Evolutionary conservation across 306 rosid species (phyloP).

Genomic region (Prunus davidiana): DNA sequence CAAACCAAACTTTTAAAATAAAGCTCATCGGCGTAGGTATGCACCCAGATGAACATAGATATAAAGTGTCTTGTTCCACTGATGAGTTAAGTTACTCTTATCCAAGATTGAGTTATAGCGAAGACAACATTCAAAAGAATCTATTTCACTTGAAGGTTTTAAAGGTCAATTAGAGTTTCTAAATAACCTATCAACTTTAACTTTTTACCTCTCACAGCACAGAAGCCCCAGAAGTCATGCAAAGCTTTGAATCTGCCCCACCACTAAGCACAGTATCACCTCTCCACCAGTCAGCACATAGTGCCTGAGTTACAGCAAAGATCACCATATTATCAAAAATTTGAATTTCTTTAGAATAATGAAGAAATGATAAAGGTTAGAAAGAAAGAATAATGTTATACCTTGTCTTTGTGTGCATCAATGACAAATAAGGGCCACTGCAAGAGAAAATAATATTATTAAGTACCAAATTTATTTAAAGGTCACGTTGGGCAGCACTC

Average conservation of each 20-base stretch:
- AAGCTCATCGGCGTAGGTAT: neutral
- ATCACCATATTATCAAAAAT: neutral
- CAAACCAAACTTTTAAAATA: neutral
- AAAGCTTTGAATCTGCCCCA: constrained; percentile 79
- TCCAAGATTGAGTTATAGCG: neutral
- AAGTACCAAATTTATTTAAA: neutral
- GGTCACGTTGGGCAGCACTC: neutral
- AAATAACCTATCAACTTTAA: neutral
- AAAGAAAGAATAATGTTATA: constrained; percentile 12
- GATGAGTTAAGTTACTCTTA: neutral
- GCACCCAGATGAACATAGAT: neutral
- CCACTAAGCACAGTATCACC: constrained; percentile 74
- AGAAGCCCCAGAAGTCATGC: constrained; percentile 69
- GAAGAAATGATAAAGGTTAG: neutral
- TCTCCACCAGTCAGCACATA: constrained; percentile 95
- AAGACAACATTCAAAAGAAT: neutral
- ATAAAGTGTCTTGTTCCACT: neutral
- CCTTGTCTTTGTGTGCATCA: constrained; percentile 79
- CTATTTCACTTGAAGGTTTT: neutral
- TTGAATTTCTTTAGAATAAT: neutral
- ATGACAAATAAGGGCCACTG: constrained; percentile 90
- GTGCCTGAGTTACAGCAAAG: constrained; percentile 47
- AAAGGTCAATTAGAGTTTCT: neutral
- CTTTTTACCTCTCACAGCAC: constrained; percentile 32
- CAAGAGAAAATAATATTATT: constrained; percentile 29